Base-by-base conservation (phyloP, 2,329 filamentous ascomycete genomes). In the Cercospora citrullina region DNA sequence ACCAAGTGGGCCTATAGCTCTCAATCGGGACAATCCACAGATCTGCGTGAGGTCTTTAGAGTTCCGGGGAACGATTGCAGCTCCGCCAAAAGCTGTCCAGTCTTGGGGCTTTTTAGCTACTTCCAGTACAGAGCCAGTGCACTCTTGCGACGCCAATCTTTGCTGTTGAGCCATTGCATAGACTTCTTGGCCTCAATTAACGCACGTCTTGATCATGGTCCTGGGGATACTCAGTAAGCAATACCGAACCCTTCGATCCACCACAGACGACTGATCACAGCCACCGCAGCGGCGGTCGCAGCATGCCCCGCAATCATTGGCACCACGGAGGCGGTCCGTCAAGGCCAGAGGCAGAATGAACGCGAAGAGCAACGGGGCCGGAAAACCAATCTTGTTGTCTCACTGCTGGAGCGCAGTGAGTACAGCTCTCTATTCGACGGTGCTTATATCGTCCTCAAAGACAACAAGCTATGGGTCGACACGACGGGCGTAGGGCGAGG, bases 391-490 rank as follows among this genome's bases (percentile, higher is more conserved):
- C 69, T 79, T 8, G 71, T 72, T 12, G 76, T 78, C 21, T 70
- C 72, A 1, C 70, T 78, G 14, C 68, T 73, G 8, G 65, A 71
- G 8, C 73, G 71, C 51, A 75, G 70, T 42, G 55, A 66, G 12
- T 75, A 76, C 69, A 73, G 70, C 18, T 59, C 63, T 36, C 72
- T 70, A 14, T 77, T 78, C 67, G 71, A 77, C 45, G 72, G 71
- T 42, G 73, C 75, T 0, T 60, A 60, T n/a, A 70, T 78, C 28
- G 75, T 78, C 3, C 66, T 78, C 5, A 73, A 74, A 16, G 77
- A 83, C 70, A 79, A 81, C 67, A 83, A 84, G 74, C 78, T 84
- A 68, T 74, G 75, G 70, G 69, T 79, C 18, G 74, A 77, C 18
- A 69, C 68, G 55, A 65, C 63, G 30, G 55, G 69, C 63, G 39